Conservation (phyloP, 1,139 yeast species). For the Pichia sp. region DNA sequence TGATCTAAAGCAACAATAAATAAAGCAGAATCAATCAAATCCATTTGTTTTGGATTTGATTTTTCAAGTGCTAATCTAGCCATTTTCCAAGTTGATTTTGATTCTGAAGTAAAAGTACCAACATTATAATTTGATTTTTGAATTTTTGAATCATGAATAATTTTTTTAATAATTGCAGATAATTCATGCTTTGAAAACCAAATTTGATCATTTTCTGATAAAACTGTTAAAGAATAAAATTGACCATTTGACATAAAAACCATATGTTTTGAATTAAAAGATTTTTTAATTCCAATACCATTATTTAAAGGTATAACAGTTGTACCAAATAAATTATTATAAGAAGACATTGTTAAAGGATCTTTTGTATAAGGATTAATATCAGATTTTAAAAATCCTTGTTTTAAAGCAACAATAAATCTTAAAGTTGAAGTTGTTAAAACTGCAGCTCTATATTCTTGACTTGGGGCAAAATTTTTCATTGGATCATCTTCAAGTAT, state of each 20-base stretch:
- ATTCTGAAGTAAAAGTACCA: constrained; percentile 67
- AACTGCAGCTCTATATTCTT: constrained; percentile 61
- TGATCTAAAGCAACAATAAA: constrained; percentile 64
- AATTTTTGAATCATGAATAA: constrained; percentile 41
- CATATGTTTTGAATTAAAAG: constrained; percentile 40
- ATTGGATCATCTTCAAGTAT: constrained; percentile 69
- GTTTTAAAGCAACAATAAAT: constrained; percentile 54
- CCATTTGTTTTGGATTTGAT: constrained; percentile 40
- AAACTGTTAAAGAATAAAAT: constrained; percentile 54
- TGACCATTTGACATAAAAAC: constrained; percentile 56
- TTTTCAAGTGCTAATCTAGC: constrained; percentile 47
- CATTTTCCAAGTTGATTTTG: constrained; percentile 54
- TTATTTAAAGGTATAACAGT: constrained; percentile 51
- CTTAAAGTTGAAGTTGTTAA: constrained; percentile 59
- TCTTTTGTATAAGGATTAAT: constrained; percentile 42
- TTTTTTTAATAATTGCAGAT: constrained; percentile 41
- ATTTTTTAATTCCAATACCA: constrained; percentile 35
- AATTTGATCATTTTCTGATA: constrained; percentile 35
- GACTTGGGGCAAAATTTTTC: constrained; percentile 50
- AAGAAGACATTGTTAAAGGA: constrained; percentile 63
- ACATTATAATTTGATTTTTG: constrained; percentile 48
- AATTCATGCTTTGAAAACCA: constrained; percentile 54
- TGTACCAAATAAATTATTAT: constrained; percentile 59
- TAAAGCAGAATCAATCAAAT: constrained; percentile 53
- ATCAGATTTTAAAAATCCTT: constrained; percentile 51